Percentiles rank a stretch among this genome's conserved stretches.
Conservation (phyloP, 805 yeast species). For the Metschnikowia sp. region DNA sequence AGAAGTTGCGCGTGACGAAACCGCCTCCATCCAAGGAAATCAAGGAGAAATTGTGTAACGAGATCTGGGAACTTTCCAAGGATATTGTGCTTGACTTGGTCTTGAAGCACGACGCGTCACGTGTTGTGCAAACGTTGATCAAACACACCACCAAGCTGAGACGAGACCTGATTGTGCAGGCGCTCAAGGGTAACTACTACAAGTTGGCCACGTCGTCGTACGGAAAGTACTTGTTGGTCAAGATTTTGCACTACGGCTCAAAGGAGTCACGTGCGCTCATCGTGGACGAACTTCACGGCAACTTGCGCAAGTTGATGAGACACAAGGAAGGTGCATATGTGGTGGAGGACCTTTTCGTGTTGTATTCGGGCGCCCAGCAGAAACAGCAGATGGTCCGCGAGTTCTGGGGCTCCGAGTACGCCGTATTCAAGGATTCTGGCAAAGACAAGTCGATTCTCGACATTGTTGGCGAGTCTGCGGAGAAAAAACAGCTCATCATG, state of each 20-base stretch:
- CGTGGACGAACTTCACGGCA: slow-evolving; percentile 84
- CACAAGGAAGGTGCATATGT: slow-evolving; percentile 98
- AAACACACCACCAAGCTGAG: slow-evolving; percentile 80
- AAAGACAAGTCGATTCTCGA: slow-evolving; percentile 61
- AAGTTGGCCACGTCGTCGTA: slow-evolving; percentile 86
- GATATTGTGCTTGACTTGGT: slow-evolving; percentile 81
- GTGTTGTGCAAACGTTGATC: slow-evolving; percentile 91
- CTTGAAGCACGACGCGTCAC: slow-evolving; percentile 91
- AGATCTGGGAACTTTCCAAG: slow-evolving; percentile 79
- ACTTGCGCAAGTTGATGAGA: slow-evolving; percentile 86
- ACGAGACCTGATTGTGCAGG: slow-evolving; percentile 62
- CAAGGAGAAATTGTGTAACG: slow-evolving; percentile 74
- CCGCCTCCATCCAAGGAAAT: slow-evolving; percentile 76
- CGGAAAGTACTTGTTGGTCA: slow-evolving; percentile 88
- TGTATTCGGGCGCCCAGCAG: slow-evolving; percentile 82
- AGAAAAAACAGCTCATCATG: slow-evolving; percentile 72
- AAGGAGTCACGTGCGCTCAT: slow-evolving; percentile 73
- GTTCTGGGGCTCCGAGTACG: slow-evolving; percentile 95
- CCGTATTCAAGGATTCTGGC: slow-evolving; percentile 78
- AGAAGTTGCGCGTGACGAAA: slow-evolving; percentile 77
- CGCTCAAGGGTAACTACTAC: slow-evolving; percentile 74
- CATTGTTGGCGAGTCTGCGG: slow-evolving; percentile 63
- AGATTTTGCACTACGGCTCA: slow-evolving; percentile 88
- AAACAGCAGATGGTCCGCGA: slow-evolving; percentile 89
- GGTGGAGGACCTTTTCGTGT: slow-evolving; percentile 84